Conservation (phyloP, 169 alveolate species). For the Cryptosporidium felis region DNA sequence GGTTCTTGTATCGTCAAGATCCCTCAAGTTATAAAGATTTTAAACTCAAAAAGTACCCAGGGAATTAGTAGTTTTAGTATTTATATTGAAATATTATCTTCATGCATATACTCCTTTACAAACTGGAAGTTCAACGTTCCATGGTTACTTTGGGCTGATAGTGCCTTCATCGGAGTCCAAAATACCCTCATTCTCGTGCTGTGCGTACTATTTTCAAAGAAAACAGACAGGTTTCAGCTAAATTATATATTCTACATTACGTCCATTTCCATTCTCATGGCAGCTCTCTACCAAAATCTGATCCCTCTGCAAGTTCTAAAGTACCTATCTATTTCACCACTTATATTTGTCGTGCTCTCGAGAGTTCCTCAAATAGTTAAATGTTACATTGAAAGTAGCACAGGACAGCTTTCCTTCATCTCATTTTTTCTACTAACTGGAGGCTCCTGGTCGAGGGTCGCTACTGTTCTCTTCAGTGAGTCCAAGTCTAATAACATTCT, state of each 20-base stretch:
- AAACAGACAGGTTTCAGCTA: background rate
- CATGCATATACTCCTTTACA: slow-evolving; percentile 49
- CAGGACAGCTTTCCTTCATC: slow-evolving; percentile 67
- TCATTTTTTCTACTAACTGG: slow-evolving; percentile 54
- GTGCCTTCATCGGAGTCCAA: slow-evolving; percentile 55
- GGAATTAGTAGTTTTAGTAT: slow-evolving; percentile 66
- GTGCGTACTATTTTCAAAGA: slow-evolving; percentile 17
- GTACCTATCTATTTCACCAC: slow-evolving; percentile 56
- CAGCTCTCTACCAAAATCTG: slow-evolving; percentile 12
- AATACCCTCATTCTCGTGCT: slow-evolving; percentile 21
- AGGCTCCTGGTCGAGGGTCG: slow-evolving; percentile 68
- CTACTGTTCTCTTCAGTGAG: slow-evolving; percentile 43
- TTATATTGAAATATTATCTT: slow-evolving; percentile 45
- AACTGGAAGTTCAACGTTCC: slow-evolving; percentile 43
- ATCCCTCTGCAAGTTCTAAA: slow-evolving; percentile 7
- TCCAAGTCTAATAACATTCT: slow-evolving; percentile 45
- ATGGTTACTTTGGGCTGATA: slow-evolving; percentile 61
- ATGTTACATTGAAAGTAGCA: slow-evolving; percentile 47
- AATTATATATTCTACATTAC: slow-evolving; percentile 33
- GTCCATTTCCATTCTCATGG: slow-evolving; percentile 13
- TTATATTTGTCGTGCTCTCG: slow-evolving; percentile 50
- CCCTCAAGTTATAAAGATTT: slow-evolving; percentile 51
- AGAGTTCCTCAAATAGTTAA: slow-evolving; percentile 65
- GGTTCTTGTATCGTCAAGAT: slow-evolving; percentile 65
- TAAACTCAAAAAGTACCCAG: slow-evolving; percentile 42